Evolutionary conservation across 1,139 yeast species (phyloP), one percentile per base, ranked within the genome.

Genomic region (Keqinozyma sinolaborantium): DNA sequence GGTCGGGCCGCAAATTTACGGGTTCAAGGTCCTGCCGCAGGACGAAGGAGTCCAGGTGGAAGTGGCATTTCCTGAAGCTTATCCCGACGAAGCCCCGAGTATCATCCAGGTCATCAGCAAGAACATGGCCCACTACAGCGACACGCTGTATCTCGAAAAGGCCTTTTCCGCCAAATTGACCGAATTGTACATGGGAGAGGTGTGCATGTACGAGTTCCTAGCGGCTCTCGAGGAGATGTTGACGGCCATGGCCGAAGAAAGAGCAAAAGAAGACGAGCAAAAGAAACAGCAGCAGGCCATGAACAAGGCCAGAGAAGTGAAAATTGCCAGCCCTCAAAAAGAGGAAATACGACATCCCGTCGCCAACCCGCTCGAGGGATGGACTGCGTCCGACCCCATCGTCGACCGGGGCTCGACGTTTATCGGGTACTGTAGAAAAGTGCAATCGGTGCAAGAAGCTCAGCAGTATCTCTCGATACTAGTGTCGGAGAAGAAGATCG

Each of bases 361-460:
- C n/a, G 30, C 36, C 0, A 73, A 81, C 41, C 75, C 77, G 0
- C 56, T 82, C 7, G 71, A 64, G 25, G 84, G 82, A 1, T 92
- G 98, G 98, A 49, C 60, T 0, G 69, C 70, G 10, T 82, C 95
- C 1, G 94, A 84, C 1, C 83, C 95, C 0, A 70, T 90, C 2
- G 59, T 70, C 1, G 98, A 92, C 53, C 63, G 97, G 35, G 88
- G 85, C 14, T 87, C 97, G 0, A 81, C 87, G 1, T 92, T 92
- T 45, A 72, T 88, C 30, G 97, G 84, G 0, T 82, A 79, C 52
- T 87, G 90, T 0, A 64, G 78, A 27, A 58, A 54, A 26, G 94
- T 79, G 0, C 50, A 63, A 11, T 70, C 83, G 0, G 79, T 80
- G 9, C 77, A 75, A 9, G 87, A 90, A 37, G 95, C 92, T 1